These are phyloP conservation scores for Curvularia sp. DNA, from an alignment of 2,329 filamentous ascomycete species.

Conservation along the genomic window DNA sequence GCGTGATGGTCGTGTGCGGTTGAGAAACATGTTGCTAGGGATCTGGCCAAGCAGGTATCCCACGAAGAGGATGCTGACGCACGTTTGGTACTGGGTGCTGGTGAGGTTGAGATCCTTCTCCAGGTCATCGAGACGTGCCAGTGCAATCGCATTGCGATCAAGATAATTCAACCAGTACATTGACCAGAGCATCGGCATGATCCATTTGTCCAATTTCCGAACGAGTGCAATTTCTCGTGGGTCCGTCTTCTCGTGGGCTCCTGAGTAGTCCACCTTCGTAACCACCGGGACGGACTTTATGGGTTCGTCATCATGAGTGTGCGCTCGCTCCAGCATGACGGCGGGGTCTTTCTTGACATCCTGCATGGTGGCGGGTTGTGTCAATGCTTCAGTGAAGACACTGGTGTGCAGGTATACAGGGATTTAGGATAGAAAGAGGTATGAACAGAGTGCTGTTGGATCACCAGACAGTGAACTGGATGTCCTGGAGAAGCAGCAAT, in stretches of 20 bases:
- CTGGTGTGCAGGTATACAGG: not conserved
- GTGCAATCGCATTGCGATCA: slow-evolving; percentile 69
- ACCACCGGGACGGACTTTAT: slow-evolving; percentile 34
- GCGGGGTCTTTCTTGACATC: slow-evolving; percentile 35
- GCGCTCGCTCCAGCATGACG: slow-evolving; percentile 37
- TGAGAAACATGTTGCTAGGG: slow-evolving; percentile 49
- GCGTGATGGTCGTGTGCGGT: slow-evolving; percentile 36
- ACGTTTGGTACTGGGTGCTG: slow-evolving; percentile 34
- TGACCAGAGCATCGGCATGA: slow-evolving; percentile 39
- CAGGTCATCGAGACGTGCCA: slow-evolving; percentile 67
- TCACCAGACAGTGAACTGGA: slow-evolving; percentile 28
- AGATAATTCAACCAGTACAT: slow-evolving; percentile 28
- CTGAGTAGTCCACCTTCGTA: slow-evolving; percentile 44
- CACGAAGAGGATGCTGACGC: slow-evolving; percentile 35
- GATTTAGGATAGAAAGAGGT: not conserved
- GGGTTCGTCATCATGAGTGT: slow-evolving; percentile 31
- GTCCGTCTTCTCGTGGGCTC: slow-evolving; percentile 47
- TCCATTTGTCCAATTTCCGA: slow-evolving; percentile 41
- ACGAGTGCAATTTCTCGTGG: slow-evolving; percentile 45
- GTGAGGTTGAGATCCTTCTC: slow-evolving; percentile 60
- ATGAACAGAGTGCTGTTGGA: slow-evolving; percentile 20
- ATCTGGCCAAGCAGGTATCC: slow-evolving; percentile 48
- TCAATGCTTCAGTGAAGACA: not conserved
- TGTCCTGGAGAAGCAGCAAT: slow-evolving; percentile 35
- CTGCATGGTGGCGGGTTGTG: slow-evolving; percentile 23